A percentile compares a stretch with the other conserved stretches of the same genome.
phyloP scores from a whole-genome alignment of 1,139 yeast species.

The Geotrichum bryndzae region DNA sequence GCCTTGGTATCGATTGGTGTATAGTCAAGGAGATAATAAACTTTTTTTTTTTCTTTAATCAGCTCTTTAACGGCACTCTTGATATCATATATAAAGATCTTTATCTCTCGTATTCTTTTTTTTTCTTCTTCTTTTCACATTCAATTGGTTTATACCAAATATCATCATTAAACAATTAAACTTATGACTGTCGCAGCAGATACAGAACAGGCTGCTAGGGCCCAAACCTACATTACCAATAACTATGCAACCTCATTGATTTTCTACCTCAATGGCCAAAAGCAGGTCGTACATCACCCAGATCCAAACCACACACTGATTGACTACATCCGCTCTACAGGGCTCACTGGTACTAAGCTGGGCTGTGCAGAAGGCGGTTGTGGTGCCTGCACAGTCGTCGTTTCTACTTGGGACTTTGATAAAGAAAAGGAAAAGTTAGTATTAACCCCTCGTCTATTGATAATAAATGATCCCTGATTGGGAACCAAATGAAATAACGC shows the following conservation, averaged over 20 bases:
- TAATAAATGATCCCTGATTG: background rate
- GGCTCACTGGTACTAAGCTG: slow-evolving; percentile 42
- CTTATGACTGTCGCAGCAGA: slow-evolving; percentile 13
- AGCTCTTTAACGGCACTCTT: no score
- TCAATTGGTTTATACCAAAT: no score
- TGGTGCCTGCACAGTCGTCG: slow-evolving; percentile 44
- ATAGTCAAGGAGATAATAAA: no score
- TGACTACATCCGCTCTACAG: slow-evolving; percentile 37
- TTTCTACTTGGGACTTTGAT: slow-evolving; percentile 33
- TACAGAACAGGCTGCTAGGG: slow-evolving; percentile 1
- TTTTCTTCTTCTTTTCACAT: background rate
- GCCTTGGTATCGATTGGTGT: no score
- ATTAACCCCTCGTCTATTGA: background rate
- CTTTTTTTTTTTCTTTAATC: no score
- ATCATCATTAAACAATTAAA: background rate
- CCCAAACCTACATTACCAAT: slow-evolving; percentile 14
- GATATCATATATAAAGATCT: no score
- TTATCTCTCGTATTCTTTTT: background rate
- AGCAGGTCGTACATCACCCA: slow-evolving; percentile 35
- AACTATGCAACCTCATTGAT: slow-evolving; percentile 25
- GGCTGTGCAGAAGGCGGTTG: slow-evolving; percentile 48
- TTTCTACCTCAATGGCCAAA: slow-evolving; percentile 40
- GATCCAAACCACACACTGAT: slow-evolving; percentile 41
- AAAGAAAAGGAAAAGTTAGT: slow-evolving; percentile 27
- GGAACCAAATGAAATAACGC: background rate